phyloP scores from a whole-genome alignment of 148 eudicot species.

The Polygonum maritimum region DNA sequence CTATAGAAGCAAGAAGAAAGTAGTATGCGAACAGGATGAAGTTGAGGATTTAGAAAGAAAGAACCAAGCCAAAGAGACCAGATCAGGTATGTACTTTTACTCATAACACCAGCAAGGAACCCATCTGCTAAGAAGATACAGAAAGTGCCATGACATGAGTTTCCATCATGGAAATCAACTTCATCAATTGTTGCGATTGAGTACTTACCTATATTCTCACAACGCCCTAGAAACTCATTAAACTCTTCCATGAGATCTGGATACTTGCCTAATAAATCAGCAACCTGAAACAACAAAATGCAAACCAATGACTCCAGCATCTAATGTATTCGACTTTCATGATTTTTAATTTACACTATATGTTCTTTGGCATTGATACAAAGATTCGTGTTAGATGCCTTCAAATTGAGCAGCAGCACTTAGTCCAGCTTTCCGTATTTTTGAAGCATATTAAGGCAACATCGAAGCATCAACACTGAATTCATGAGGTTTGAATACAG shows the following conservation, averaged over 20 bases:
- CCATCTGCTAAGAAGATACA: slow-evolving; percentile 53
- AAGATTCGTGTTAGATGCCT: background rate
- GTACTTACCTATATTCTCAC: slow-evolving; percentile 68
- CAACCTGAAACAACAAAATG: slow-evolving; percentile 42
- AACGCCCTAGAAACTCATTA: slow-evolving; percentile 73
- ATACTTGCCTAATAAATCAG: slow-evolving; percentile 76
- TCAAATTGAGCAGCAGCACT: background rate
- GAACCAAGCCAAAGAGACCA: background rate
- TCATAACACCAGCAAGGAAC: slow-evolving; percentile 84
- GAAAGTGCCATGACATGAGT: background rate
- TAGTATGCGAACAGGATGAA: background rate
- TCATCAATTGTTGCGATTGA: background rate
- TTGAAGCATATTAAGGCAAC: background rate
- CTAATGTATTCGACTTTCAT: background rate
- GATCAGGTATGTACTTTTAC: slow-evolving; percentile 48
- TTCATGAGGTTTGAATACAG: background rate
- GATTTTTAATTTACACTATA: background rate
- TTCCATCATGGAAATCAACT: background rate
- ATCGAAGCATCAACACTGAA: background rate
- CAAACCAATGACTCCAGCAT: background rate
- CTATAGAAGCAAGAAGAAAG: background rate
- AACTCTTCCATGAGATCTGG: slow-evolving; percentile 97
- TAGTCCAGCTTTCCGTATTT: background rate
- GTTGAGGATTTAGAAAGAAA: background rate
- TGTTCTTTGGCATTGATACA: background rate